phyloP scores from a whole-genome alignment of 306 rosid genomes.

The Arachis hypogaea region DNA sequence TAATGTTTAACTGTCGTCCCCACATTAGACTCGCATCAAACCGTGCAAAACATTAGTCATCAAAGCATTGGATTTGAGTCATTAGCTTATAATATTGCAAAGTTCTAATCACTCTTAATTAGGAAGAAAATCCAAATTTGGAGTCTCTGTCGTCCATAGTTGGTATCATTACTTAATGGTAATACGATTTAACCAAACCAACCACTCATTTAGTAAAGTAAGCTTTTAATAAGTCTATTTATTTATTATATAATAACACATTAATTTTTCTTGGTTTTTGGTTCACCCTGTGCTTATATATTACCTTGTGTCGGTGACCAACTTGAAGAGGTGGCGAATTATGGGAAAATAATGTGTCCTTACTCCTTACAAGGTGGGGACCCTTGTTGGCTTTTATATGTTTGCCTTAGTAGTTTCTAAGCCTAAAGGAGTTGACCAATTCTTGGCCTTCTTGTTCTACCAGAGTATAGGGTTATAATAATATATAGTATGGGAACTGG shows the following conservation, averaged over 20 bases:
- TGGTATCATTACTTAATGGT: not conserved
- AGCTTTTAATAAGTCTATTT: not conserved
- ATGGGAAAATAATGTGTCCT: not conserved
- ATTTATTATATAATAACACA: not conserved
- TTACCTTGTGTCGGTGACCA: constrained; percentile 1
- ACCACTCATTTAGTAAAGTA: constrained; percentile 20
- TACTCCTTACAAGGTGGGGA: too few relatives aligned
- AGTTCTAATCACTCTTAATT: not conserved
- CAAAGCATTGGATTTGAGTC: constrained; percentile 11
- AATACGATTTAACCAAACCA: constrained; percentile 19
- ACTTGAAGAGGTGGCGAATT: constrained; percentile 24
- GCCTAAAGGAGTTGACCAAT: too few relatives aligned
- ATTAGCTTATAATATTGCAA: constrained; percentile 7
- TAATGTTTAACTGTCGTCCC: not conserved
- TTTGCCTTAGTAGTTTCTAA: too few relatives aligned
- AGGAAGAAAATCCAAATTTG: not conserved
- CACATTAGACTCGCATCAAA: constrained; percentile 17
- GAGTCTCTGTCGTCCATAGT: constrained; percentile 21
- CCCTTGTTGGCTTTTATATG: not conserved
- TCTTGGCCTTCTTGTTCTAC: too few relatives aligned
- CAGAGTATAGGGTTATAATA: too few relatives aligned
- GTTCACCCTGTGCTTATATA: not conserved
- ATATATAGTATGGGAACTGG: too few relatives aligned
- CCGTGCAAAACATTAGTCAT: constrained; percentile 1
- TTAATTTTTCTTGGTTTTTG: not conserved